Evolutionary conservation across 352 stramenopile species (phyloP).

Genomic region (Pythium aphanidermatum): DNA sequence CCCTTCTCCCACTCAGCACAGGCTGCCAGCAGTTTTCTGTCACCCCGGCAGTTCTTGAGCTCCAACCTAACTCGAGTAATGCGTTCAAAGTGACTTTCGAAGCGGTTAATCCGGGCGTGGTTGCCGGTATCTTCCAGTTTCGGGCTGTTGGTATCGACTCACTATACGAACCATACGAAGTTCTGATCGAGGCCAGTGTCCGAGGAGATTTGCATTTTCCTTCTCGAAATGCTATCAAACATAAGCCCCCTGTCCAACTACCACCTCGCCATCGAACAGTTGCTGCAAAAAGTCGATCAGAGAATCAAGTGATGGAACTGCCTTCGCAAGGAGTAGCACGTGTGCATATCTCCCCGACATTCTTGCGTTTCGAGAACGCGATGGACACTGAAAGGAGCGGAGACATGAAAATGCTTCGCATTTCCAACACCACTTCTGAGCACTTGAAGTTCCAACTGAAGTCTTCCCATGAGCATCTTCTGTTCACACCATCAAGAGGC

Average conservation of each 20-base stretch:
- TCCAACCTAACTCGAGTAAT: slow-evolving; percentile 47
- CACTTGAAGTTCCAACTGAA: slow-evolving; percentile 44
- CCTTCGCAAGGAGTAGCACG: slow-evolving; percentile 25
- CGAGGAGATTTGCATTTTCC: slow-evolving; percentile 26
- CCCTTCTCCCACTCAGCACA: slow-evolving; percentile 70
- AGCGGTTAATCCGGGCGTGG: slow-evolving; percentile 46
- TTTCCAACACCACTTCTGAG: slow-evolving; percentile 54
- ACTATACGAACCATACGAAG: slow-evolving; percentile 69
- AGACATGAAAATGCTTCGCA: too few relatives aligned
- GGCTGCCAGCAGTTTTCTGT: slow-evolving; percentile 83
- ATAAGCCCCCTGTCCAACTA: too few relatives aligned
- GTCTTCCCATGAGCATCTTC: slow-evolving; percentile 49
- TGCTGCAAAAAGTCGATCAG: not conserved
- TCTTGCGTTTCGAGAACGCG: slow-evolving; percentile 39
- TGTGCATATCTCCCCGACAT: slow-evolving; percentile 54
- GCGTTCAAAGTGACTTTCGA: slow-evolving; percentile 68
- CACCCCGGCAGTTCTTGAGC: slow-evolving; percentile 66
- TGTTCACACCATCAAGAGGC: slow-evolving; percentile 33
- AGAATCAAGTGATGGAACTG: slow-evolving; percentile 36
- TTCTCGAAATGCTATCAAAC: too few relatives aligned
- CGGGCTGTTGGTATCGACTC: slow-evolving; percentile 57
- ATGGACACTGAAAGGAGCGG: too few relatives aligned
- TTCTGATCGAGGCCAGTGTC: slow-evolving; percentile 80
- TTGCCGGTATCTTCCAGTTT: slow-evolving; percentile 85
- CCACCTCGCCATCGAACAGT: slow-evolving; percentile 1